Base-by-base conservation (phyloP, 2,329 filamentous ascomycete genomes). In the Hypoxylon sp. region DNA sequence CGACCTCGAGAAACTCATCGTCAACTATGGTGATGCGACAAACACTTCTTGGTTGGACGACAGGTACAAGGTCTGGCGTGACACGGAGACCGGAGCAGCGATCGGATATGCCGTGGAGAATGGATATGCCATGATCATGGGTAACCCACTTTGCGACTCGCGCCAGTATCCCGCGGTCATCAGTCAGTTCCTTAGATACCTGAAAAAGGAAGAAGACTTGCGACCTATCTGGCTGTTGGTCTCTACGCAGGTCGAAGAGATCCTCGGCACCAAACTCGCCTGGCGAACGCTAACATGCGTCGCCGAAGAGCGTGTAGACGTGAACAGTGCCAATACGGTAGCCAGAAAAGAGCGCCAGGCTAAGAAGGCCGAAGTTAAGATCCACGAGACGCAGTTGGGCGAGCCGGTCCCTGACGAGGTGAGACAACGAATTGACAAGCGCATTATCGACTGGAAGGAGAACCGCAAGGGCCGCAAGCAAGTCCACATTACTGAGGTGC, bases 1-100 rank as follows among this genome's bases (percentile, higher is more conserved):
- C 53, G 84, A 92, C 0, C 76, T 97, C 4, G 92, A 94, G 75
- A 91, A 97, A 74, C 88, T 97, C 43, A 93, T 97, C 76, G 93
- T 93, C 74, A 97, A 97, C 77, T 97, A 97, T 71, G 94, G 94
- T 65, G 94, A 97, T 77, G 93, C 94, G 1, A 93, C 93, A 50
- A 96, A 97, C 73, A 97, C 94, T 0, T 95, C 93, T 0, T 97
- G 93, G 93, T 86, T 95, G 6, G 94, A 97, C 75, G 91, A 93
- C 6, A 89, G 93, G 6, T 97, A 94, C 76, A 85, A 92, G 73
- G 89, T 97, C 60, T 97, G 93, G 92, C 89, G 94, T 28, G 92
- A 97, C 74, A 79, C 85, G 20, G 77, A 81, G 32, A 94, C 91
- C 1, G 94, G 94, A 50, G 94, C 93, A 0, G 93, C 93, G 4